Base-by-base conservation (phyloP, 2,329 filamentous ascomycete genomes). In the Pseudogymnoascus sp. region DNA sequence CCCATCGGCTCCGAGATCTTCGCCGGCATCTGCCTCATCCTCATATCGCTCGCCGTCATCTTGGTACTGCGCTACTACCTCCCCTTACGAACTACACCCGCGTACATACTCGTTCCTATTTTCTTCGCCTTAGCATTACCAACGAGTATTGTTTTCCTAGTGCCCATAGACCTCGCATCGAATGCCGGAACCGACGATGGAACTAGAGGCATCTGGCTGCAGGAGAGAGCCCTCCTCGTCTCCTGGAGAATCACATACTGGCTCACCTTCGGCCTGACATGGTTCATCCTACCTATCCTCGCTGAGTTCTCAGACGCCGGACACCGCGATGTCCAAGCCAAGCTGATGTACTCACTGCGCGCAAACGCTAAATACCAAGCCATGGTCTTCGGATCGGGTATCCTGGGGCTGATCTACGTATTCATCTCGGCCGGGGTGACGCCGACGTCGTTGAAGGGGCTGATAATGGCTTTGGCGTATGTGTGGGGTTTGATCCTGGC, bases 211-310 rank as follows among this genome's bases (percentile, higher is more conserved):
- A 90, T 99, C 72, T 97, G 93, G 91, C 83, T 99, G 36, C 89
- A 90, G 4, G 82, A 89, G 68, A 80, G 87, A 61, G 83, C 93
- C 28, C 81, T 97, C 60, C 80, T 96, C 72, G 91, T 97, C 23
- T 89, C 89, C 65, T 99, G 95, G 95, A 85, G 93, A 73, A 93
- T 99, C 68, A 89, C 90, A 19, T 99, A 99, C 78, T 99, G 95
- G 95, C 81, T 99, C 63, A 98, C 93, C 0, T 99, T 99, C 77
- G 86, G 88, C 61, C 79, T 99, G 72, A 98, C 93, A 64, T 99
- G 95, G 95, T 85, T 92, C 67, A 92, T 99, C 67, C 86, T 99
- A 37, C 95, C 95, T 13, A 85, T 98, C 61, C 85, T 99, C 64
- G 95, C 89, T 75, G 93, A 98, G 76, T 99, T 96, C 76, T 89